Conservation (phyloP, 768 basidiomycete genomes). For the Nidula microcarpa region DNA sequence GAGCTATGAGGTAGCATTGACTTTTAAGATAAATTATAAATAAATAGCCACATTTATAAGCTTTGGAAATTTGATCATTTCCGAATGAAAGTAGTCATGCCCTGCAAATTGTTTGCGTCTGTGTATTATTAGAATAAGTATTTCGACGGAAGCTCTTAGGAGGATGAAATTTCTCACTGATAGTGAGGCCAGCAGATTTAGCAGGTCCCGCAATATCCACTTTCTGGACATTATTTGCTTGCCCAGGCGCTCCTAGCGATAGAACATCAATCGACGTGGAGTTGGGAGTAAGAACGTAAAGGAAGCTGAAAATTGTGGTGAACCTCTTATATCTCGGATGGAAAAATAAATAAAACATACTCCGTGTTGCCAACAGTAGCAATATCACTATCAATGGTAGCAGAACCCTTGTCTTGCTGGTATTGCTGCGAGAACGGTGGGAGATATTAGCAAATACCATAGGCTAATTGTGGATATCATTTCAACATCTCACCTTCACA, state of each 20-base stretch:
- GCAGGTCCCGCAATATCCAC: constrained; percentile 17
- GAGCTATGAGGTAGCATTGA: too few relatives aligned
- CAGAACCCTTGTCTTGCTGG: constrained; percentile 26
- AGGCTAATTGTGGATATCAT: background rate
- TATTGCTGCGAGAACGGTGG: constrained; percentile 31
- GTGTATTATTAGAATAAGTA: background rate
- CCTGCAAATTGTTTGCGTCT: constrained; percentile 31
- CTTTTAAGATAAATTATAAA: too few relatives aligned
- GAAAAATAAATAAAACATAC: constrained; percentile 19
- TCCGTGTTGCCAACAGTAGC: constrained; percentile 32
- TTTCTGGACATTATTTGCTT: constrained; percentile 17
- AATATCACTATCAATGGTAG: constrained; percentile 38
- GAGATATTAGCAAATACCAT: background rate
- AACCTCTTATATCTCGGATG: background rate
- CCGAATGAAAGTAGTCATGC: constrained; percentile 28
- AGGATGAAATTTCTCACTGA: constrained; percentile 24
- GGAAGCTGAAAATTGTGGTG: constrained; percentile 14
- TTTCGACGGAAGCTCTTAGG: background rate
- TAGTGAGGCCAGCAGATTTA: constrained; percentile 19
- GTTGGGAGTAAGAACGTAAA: constrained; percentile 23
- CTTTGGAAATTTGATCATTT: too few relatives aligned
- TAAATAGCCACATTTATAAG: too few relatives aligned
- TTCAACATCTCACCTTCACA: constrained; percentile 31
- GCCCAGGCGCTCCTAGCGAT: constrained; percentile 20
- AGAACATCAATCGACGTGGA: constrained; percentile 21